Evolutionary conservation across 2,329 filamentous ascomycete species (phyloP), one percentile per base, ranked within the genome.

Genomic region (Hypoxylon sp.): DNA sequence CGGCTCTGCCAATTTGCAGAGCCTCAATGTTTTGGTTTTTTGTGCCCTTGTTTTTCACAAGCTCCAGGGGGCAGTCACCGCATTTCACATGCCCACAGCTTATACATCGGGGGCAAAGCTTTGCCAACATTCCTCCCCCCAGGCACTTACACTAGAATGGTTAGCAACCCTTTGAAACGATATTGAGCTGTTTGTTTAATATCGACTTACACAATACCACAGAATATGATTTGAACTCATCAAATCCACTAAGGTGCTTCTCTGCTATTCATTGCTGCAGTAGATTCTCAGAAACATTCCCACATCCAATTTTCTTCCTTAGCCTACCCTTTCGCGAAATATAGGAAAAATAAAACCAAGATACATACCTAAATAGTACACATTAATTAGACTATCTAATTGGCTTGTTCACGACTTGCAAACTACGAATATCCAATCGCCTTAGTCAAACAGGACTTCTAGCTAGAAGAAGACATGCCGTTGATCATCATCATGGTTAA

Each of bases 161-260:
- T 62, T 48, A 60, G 51, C 40, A 44, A 55, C 22, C 6, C 22
- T 27, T 11, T 20, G 2, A 1, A 25, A 49, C 5, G 7, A 46
- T 30, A 17, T 40, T 6, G 22, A 46, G 10, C 31, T n/a, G 20
- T 6, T 53, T 6, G 22, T 33, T 50, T 17, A 30, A 25, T 20
- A 22, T 33, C 3, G 44, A 63, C 65, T 64, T 61, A 68, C 65
- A 49, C 65, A 68, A 35, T 54, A 61, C 65, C 65, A 68, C 13
- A 61, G 1, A 7, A 44, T 48, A 3, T 25, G 20, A 33, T 42
- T 42, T 3, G 13, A 5, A n/a, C 25, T 53, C 20, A 53, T 22
- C 17, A 7, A 5, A 31, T 30, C n/a, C 14, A 35, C 20, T 13
- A 17, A 46, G 1, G 2, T 3, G 6, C 30, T 55, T 17, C 30